Conservation (phyloP, 192 early-diverging fungal genomes). For the Backusella mclennaniae region DNA sequence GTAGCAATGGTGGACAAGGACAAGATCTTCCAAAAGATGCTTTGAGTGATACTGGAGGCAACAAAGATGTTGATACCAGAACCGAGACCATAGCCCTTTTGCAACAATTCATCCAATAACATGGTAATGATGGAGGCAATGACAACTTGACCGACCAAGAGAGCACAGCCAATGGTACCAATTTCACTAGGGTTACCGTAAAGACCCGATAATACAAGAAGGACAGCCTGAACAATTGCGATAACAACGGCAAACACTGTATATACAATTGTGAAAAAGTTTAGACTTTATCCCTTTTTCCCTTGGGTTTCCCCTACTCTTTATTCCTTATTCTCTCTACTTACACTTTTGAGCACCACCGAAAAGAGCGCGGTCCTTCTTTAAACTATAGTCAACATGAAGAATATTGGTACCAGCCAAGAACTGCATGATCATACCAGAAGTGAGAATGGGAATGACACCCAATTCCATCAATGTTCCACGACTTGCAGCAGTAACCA, state of each 20-base stretch:
- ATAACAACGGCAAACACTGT: slow-evolving; percentile 96
- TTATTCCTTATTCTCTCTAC: slow-evolving; percentile 1
- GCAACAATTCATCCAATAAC: slow-evolving; percentile 97
- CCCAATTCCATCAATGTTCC: slow-evolving; percentile 99
- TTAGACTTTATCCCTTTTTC: slow-evolving; percentile 57
- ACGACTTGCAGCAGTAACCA: slow-evolving; percentile 97
- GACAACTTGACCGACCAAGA: slow-evolving; percentile 95
- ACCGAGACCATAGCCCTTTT: slow-evolving; percentile 99
- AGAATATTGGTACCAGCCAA: slow-evolving; percentile 98
- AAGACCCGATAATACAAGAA: slow-evolving; percentile 95
- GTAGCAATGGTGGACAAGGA: slow-evolving; percentile 96
- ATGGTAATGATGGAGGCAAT: slow-evolving; percentile 95
- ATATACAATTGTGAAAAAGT: background rate
- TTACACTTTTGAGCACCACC: slow-evolving; percentile 96
- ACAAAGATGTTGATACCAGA: slow-evolving; percentile 99
- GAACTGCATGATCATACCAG: slow-evolving; percentile 99
- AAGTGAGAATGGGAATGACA: slow-evolving; percentile 99
- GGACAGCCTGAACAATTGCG: slow-evolving; percentile 94
- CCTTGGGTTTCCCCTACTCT: background rate
- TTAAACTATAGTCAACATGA: slow-evolving; percentile 97
- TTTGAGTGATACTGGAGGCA: slow-evolving; percentile 99
- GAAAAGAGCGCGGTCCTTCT: slow-evolving; percentile 98
- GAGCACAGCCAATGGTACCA: slow-evolving; percentile 91
- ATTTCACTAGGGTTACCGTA: slow-evolving; percentile 95
- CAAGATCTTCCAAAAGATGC: slow-evolving; percentile 98